Percentiles rank a stretch among this genome's conserved stretches.
These are phyloP conservation scores for Tylopilus plumbeoviolaceoides DNA, from an alignment of 768 basidiomycete species.

Conservation along the genomic window DNA sequence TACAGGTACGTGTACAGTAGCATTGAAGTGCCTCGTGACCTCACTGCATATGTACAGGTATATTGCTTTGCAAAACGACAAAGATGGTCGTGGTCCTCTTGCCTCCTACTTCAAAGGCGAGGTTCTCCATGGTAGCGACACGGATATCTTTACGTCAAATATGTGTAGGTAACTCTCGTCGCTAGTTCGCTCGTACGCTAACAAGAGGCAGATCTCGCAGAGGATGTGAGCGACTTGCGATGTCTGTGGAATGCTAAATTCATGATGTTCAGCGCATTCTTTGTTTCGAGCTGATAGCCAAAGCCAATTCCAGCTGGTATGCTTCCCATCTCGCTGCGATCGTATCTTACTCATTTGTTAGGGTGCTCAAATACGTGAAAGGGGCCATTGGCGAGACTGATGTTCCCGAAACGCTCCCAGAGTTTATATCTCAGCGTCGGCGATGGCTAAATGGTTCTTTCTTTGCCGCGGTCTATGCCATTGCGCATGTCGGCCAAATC, in stretches of 20 bases:
- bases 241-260: background rate
- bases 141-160: slow-evolving; percentile 92
- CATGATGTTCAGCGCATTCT: slow-evolving; percentile 62
- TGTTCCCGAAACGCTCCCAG: slow-evolving; percentile 87
- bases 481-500: slow-evolving; percentile 58
- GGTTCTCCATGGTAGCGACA: slow-evolving; percentile 73
- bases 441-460: slow-evolving; percentile 92
- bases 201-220: slow-evolving; percentile 67
- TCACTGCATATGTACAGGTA: slow-evolving; percentile 41
- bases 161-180: slow-evolving; percentile 63
- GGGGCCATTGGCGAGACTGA: slow-evolving; percentile 91
- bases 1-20: slow-evolving; percentile 46
- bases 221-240: slow-evolving; percentile 56
- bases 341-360: slow-evolving; percentile 31
- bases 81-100: slow-evolving; percentile 76
- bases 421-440: slow-evolving; percentile 90
- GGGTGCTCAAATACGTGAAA: slow-evolving; percentile 96
- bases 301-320: slow-evolving; percentile 74
- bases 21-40: background rate
- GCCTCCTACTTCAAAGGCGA: slow-evolving; percentile 99
- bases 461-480: slow-evolving; percentile 91
- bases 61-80: slow-evolving; percentile 86
- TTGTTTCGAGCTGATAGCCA: slow-evolving; percentile 77
- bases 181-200: slow-evolving; percentile 1
- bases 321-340: slow-evolving; percentile 16